Conservation (phyloP, 495 filamentous ascomycete genomes). For the Daldinia decipiens region DNA sequence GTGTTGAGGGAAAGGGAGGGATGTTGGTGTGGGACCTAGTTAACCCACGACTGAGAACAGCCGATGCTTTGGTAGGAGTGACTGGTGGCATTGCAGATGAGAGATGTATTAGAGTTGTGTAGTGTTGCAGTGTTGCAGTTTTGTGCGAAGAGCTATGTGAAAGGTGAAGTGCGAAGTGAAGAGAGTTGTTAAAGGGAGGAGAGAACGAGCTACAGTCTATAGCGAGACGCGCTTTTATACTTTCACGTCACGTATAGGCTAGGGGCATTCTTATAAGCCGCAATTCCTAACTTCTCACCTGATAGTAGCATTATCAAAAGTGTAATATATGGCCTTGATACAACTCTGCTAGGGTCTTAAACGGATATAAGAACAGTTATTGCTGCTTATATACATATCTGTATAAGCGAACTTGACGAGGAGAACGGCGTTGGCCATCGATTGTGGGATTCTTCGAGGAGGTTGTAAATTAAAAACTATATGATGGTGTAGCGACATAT, state of each 20-base stretch:
- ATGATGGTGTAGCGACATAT: not conserved
- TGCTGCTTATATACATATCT: conserved; percentile 17
- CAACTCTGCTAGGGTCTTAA: not conserved
- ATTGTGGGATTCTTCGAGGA: conserved; percentile 7
- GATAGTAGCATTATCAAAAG: conserved; percentile 4
- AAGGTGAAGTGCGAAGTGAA: conserved; percentile 16
- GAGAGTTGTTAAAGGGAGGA: conserved; percentile 14
- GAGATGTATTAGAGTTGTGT: not conserved
- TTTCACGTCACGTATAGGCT: not conserved
- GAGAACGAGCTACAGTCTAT: not conserved
- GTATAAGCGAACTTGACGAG: conserved; percentile 27
- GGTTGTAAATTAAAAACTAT: not conserved
- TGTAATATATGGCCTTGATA: conserved; percentile 4
- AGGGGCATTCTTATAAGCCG: conserved; percentile 19
- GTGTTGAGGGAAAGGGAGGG: conserved; percentile 31
- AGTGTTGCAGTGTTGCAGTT: too few species aligned
- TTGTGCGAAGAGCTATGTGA: not conserved
- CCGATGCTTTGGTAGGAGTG: conserved; percentile 35
- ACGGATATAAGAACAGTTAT: conserved; percentile 3
- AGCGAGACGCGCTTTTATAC: conserved; percentile 9
- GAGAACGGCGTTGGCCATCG: conserved; percentile 10
- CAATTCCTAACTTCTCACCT: not conserved
- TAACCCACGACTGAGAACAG: conserved; percentile 44
- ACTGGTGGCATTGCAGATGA: conserved; percentile 24
- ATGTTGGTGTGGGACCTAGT: conserved; percentile 35